Evolutionary conservation across 2,329 filamentous ascomycete genomes (phyloP).

Genomic region (Ceratocystis lukuohia): DNA sequence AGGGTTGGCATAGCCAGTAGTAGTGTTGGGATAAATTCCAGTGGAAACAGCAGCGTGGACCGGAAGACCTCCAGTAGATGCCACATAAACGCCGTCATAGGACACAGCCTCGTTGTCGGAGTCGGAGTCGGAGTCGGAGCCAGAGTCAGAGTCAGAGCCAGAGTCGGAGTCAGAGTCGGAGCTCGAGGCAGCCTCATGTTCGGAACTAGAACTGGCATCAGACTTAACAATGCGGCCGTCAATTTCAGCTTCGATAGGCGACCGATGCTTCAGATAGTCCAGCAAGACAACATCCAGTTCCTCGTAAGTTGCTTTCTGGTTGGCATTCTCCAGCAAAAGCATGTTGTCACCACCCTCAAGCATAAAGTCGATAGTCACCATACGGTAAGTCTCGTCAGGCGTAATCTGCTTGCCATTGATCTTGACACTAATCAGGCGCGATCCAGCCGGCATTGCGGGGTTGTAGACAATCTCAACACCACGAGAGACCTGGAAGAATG

Average conservation of each 20-base stretch:
- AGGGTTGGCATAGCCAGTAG: not conserved
- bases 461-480: slow-evolving; percentile 46
- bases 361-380: slow-evolving; percentile 51
- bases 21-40: too few species aligned
- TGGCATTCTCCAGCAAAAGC: slow-evolving; percentile 26
- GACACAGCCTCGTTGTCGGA: not conserved
- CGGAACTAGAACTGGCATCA: not conserved
- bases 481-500: slow-evolving; percentile 47
- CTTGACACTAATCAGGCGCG: slow-evolving; percentile 39
- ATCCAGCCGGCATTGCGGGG: slow-evolving; percentile 35
- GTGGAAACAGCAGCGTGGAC: not conserved
- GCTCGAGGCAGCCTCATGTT: not conserved
- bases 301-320: slow-evolving; percentile 32
- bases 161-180: not conserved
- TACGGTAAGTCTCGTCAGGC: slow-evolving; percentile 34
- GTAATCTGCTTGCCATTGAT: slow-evolving; percentile 37
- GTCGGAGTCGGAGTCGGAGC: not conserved
- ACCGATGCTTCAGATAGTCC: slow-evolving; percentile 35
- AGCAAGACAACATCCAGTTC: slow-evolving; percentile 41
- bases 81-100: not conserved
- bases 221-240: slow-evolving; percentile 32
- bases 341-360: slow-evolving; percentile 52
- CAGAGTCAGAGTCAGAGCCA: not conserved
- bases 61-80: not conserved
- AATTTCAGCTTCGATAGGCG: slow-evolving; percentile 37